Conservation (phyloP, 1,284 basidiomycete species). For the Coniophora puteana region DNA sequence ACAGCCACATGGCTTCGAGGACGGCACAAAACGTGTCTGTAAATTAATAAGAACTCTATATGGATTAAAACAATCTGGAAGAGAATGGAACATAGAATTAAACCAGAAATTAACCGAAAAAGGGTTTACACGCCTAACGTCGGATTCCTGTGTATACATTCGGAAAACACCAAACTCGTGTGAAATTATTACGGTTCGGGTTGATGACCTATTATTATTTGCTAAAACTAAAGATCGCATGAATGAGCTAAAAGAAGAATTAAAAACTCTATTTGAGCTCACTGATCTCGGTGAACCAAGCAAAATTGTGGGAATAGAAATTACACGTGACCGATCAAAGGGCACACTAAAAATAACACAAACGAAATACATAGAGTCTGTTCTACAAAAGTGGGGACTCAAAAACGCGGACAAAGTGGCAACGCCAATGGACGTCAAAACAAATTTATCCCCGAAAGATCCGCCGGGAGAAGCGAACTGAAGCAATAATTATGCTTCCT, state of each 20-base stretch:
- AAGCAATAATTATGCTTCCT: not conserved
- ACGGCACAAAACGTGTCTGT: not conserved
- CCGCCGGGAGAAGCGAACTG: not conserved
- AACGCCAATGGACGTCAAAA: no score
- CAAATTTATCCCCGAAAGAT: no score
- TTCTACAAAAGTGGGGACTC: not conserved
- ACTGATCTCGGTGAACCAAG: constrained; percentile 2
- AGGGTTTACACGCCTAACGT: not conserved
- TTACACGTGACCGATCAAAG: not conserved
- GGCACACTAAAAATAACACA: not conserved
- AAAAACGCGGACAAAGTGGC: no score
- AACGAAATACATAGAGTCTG: constrained; percentile 5
- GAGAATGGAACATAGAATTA: constrained; percentile 3
- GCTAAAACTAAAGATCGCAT: not conserved
- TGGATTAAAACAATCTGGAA: constrained; percentile 1
- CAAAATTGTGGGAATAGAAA: constrained; percentile 6
- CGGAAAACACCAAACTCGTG: not conserved
- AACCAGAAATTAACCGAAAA: no score
- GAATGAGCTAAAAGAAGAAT: constrained; percentile 1
- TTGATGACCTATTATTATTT: constrained; percentile 10
- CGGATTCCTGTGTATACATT: constrained; percentile 8
- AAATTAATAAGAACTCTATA: not conserved
- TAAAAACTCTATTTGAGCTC: not conserved
- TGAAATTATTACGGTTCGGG: constrained; percentile 9
- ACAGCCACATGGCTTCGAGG: constrained; percentile 1